Conservation (phyloP, 306 rosid genomes). For the Alnus rubra region DNA sequence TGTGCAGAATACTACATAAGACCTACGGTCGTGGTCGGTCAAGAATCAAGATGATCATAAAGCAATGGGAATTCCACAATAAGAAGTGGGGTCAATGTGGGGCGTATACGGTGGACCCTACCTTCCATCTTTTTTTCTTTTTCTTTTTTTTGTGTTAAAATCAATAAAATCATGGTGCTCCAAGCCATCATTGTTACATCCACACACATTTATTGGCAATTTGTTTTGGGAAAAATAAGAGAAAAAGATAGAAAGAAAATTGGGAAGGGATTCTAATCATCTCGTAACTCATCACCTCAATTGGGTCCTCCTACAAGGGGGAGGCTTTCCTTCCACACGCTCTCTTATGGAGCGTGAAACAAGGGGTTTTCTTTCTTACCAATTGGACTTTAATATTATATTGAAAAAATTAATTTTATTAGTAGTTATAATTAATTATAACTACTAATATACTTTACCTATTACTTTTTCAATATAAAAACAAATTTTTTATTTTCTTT, state of each 20-base stretch:
- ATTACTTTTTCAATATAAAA: too few relatives aligned
- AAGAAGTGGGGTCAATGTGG: neutral
- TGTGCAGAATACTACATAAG: constrained; percentile 1
- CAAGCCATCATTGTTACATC: neutral
- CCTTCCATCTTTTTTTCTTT: neutral
- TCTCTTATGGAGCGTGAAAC: neutral
- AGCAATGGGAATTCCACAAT: neutral
- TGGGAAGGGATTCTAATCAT: neutral
- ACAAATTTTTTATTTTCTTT: too few relatives aligned
- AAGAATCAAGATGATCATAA: neutral
- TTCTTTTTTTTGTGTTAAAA: neutral
- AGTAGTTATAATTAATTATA: too few relatives aligned
- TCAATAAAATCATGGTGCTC: neutral
- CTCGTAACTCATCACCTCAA: neutral
- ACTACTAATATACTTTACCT: too few relatives aligned
- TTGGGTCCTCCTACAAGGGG: neutral
- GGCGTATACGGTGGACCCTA: neutral
- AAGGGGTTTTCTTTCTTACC: too few relatives aligned
- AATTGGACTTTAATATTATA: too few relatives aligned
- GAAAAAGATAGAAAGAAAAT: neutral
- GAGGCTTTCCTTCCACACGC: neutral
- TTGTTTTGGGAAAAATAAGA: neutral
- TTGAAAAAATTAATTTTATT: too few relatives aligned
- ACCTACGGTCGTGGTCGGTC: constrained; percentile 6
- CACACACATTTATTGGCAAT: neutral